These are phyloP conservation scores for Globisporangium echinulatum DNA, from an alignment of 352 stramenopile genomes.

Conservation along the genomic window DNA sequence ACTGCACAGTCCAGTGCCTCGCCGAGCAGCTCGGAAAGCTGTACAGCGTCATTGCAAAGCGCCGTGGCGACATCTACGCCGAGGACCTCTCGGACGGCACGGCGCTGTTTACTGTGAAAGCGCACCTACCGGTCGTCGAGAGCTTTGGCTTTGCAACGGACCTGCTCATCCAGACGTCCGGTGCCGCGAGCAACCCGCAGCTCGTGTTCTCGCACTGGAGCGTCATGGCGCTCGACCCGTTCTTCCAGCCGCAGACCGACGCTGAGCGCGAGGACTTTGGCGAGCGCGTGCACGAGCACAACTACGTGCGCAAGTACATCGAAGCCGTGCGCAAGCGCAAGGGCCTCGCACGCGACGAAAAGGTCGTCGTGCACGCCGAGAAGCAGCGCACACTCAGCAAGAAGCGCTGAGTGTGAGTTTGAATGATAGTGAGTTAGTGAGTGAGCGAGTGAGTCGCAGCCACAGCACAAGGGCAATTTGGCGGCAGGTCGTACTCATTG, in stretches of 20 bases:
- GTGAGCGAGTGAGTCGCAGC: no score
- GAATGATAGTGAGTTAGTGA: no score
- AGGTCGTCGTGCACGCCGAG: conserved; percentile 94
- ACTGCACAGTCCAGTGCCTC: conserved; percentile 83
- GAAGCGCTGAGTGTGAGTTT: conserved; percentile 75
- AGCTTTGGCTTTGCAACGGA: conserved; percentile 92
- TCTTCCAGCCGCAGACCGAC: conserved; percentile 94
- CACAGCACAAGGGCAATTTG: no score
- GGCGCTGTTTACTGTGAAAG: conserved; percentile 92
- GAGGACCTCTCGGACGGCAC: conserved; percentile 90
- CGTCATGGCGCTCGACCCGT: conserved; percentile 93
- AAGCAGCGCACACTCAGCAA: conserved; percentile 92
- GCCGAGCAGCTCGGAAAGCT: conserved; percentile 91
- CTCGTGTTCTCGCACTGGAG: conserved; percentile 95
- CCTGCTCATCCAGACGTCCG: conserved; percentile 91
- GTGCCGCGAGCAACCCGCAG: conserved; percentile 93
- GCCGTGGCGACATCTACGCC: conserved; percentile 85
- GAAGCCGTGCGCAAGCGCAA: conserved; percentile 93
- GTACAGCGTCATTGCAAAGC: conserved; percentile 92
- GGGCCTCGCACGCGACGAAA: conserved; percentile 90
- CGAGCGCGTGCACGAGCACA: conserved; percentile 89
- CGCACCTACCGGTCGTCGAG: conserved; percentile 92
- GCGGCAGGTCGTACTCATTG: no score
- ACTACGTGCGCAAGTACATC: conserved; percentile 93
- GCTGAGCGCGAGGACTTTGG: conserved; percentile 95